These are phyloP conservation scores for Yamadazyma olivae DNA, from an alignment of 805 yeast species.

Conservation along the genomic window DNA sequence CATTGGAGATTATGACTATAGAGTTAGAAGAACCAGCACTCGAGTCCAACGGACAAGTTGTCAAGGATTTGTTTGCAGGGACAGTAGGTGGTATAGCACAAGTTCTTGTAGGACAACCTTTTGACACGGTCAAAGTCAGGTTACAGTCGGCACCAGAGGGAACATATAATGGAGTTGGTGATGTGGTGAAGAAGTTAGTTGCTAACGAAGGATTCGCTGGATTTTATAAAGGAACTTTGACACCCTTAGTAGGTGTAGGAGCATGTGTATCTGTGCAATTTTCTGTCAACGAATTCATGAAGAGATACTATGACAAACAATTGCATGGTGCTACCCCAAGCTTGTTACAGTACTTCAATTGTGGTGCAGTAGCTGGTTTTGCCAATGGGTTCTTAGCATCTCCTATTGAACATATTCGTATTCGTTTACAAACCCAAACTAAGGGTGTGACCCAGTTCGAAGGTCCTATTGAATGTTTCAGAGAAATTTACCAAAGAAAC, in stretches of 20 bases:
- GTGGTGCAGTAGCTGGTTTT: slow-evolving; percentile 91
- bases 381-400: slow-evolving; percentile 87
- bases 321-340: slow-evolving; percentile 46
- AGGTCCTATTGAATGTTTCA: slow-evolving; percentile 76
- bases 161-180: slow-evolving; percentile 66
- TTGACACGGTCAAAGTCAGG: slow-evolving; percentile 86
- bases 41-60: slow-evolving; percentile 41
- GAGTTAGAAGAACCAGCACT: slow-evolving; percentile 43
- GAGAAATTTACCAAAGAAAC: slow-evolving; percentile 48
- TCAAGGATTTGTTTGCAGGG: slow-evolving; percentile 84
- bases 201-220: slow-evolving; percentile 41
- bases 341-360: slow-evolving; percentile 65
- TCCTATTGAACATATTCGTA: slow-evolving; percentile 94
- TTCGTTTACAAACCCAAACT: slow-evolving; percentile 88
- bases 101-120: slow-evolving; percentile 94
- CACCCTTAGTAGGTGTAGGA: slow-evolving; percentile 62
- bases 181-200: slow-evolving; percentile 69
- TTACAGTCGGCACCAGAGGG: slow-evolving; percentile 85
- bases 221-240: slow-evolving; percentile 45
- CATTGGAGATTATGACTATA: slow-evolving; percentile 35
- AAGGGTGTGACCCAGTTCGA: slow-evolving; percentile 45
- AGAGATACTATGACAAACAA: slow-evolving; percentile 60
- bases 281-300: slow-evolving; percentile 93
- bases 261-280: slow-evolving; percentile 97
- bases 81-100: slow-evolving; percentile 96